Evolutionary conservation across 345 rosid species (phyloP), one percentile per base, ranked within the genome.

Genomic region (Reutealis trisperma): DNA sequence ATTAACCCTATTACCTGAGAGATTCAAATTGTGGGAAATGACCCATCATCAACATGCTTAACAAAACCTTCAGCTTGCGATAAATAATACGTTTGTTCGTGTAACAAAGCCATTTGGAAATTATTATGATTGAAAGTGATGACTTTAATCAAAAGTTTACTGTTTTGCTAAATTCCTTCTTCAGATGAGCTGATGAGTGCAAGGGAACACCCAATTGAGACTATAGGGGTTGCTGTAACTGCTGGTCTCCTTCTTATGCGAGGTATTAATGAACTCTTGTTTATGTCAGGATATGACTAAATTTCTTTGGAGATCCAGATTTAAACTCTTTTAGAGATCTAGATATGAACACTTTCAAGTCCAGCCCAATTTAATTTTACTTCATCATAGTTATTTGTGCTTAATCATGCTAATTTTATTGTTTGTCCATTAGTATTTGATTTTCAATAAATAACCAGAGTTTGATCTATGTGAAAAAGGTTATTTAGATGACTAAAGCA

Each of bases 131-230:
- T 62, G 37, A 25, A 52, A 65, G 10, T 63, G 12, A 34, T 74
- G n/a, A 14, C 30, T 59, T 30, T 54, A 8, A 22, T 11, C n/a
- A 8, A n/a, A 24, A 12, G 8, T 21, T 42, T 19, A 24, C 24
- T 54, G 37, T 37, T 57, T 27, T 44, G 58, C 47, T 63, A 60
- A 18, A 16, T 54, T 54, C 41, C 52, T 16, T 69, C 37, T 72
- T 78, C 86, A 94, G 99, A 87, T 47, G 94, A 85, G 79, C 58
- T 96, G 86, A 76, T 13, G 77, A 79, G 54, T 13, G 92, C 90
- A 24, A 89, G 86, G 81, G 97, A 93, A 64, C 83, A 87, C 75
- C 99, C 99, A 8, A 91, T 85, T 66, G 88, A 90, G 70, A 80
- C 90, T 81, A 52, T 85, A 76, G 99, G 96, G 60, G 34, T 89